These are phyloP conservation scores for Coleophoma cylindrospora DNA, from an alignment of 2,329 filamentous ascomycete genomes.

Conservation along the genomic window DNA sequence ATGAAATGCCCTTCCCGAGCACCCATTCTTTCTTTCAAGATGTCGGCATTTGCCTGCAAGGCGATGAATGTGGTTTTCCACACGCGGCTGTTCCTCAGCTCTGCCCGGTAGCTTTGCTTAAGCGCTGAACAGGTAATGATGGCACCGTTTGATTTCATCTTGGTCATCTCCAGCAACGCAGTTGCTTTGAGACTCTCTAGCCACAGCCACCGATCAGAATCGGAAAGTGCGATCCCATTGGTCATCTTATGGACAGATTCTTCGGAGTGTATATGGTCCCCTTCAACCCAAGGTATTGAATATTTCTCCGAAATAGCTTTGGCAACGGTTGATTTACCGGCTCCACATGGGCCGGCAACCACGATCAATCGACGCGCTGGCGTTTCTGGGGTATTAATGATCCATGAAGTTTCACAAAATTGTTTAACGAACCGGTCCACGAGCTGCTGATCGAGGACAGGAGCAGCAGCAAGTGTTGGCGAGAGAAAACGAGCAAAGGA, in stretches of 20 bases:
- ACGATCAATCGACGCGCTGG: conserved; percentile 22
- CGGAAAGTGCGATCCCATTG: conserved; percentile 23
- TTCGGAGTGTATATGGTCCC: conserved; percentile 31
- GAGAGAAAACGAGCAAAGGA: conserved; percentile 8
- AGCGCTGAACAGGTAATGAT: conserved; percentile 36
- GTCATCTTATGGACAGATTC: conserved; percentile 28
- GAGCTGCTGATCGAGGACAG: conserved; percentile 7
- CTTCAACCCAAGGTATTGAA: conserved; percentile 32
- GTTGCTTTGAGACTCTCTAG: conserved; percentile 21
- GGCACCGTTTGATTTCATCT: conserved; percentile 22
- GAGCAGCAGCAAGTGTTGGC: conserved; percentile 7
- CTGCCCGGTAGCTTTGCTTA: conserved; percentile 27
- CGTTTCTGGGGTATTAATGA: neutral
- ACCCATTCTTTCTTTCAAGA: conserved; percentile 22
- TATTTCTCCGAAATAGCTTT: conserved; percentile 24
- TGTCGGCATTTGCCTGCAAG: conserved; percentile 27
- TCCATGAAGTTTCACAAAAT: conserved; percentile 10
- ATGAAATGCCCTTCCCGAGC: conserved; percentile 30
- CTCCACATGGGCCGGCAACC: conserved; percentile 34
- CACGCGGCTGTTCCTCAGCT: conserved; percentile 19
- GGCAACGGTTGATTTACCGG: conserved; percentile 34
- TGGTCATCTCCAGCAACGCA: conserved; percentile 18
- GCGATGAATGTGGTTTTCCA: conserved; percentile 28
- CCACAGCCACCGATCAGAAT: conserved; percentile 28
- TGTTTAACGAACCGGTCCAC: conserved; percentile 9